Conservation (phyloP, 1,284 basidiomycete species). For the Gomphus bonarii region DNA sequence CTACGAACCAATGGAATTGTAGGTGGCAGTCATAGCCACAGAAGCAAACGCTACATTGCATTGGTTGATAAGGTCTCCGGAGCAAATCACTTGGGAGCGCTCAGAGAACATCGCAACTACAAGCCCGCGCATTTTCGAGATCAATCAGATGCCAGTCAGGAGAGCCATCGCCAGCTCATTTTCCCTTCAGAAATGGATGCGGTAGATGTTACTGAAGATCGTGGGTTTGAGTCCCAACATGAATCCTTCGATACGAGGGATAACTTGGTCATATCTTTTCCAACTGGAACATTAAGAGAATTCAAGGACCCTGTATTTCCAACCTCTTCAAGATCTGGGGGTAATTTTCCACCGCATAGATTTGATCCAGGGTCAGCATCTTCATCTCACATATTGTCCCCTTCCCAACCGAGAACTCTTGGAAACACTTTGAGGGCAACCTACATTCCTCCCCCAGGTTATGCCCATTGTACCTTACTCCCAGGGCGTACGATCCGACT, state of each 20-base stretch:
- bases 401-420: background rate
- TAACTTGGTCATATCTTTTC: background rate
- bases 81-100: background rate
- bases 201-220: background rate
- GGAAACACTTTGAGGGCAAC: background rate
- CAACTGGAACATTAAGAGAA: background rate
- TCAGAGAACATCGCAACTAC: background rate
- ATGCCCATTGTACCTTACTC: constrained; percentile 67
- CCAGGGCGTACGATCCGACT: constrained; percentile 72
- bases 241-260: background rate
- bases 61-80: background rate
- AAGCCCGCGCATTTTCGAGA: background rate
- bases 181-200: background rate
- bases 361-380: background rate
- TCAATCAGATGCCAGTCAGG: background rate
- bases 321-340: background rate
- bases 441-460: constrained; percentile 53
- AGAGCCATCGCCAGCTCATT: background rate
- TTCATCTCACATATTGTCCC: background rate
- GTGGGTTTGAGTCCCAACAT: background rate
- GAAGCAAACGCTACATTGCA: background rate
- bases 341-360: background rate
- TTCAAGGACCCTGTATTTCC: background rate
- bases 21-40: background rate
- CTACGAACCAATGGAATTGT: constrained; percentile 52